A percentile compares a stretch with the other conserved stretches of the same genome.
Evolutionary conservation across 805 yeast species (phyloP).

Genomic region (Schizosaccharomyces octosporus): DNA sequence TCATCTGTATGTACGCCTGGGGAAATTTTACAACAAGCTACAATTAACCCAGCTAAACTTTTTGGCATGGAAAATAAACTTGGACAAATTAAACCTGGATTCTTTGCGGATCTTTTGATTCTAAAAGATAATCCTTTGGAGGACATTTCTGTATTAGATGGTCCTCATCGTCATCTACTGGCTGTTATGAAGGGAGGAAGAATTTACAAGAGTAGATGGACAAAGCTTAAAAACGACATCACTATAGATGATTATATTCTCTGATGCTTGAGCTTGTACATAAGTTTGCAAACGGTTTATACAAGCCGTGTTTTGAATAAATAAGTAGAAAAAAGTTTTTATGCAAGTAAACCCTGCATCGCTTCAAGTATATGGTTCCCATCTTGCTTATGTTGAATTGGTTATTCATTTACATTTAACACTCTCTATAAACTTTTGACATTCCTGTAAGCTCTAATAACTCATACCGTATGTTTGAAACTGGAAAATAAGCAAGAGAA

Average conservation of each 20-base stretch:
- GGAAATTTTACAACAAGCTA: neutral
- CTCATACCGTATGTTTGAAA: no score
- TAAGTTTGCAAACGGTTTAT: no score
- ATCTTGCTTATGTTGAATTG: no score
- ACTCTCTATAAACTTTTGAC: no score
- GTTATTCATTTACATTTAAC: no score
- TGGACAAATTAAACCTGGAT: neutral
- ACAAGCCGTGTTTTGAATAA: no score
- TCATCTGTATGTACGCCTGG: neutral
- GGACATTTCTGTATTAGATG: neutral
- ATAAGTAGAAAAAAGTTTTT: no score
- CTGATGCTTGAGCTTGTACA: neutral
- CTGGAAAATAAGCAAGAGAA: no score
- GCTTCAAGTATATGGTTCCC: no score
- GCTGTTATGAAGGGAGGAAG: neutral
- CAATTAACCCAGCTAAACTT: neutral
- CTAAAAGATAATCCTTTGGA: neutral
- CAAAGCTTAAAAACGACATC: neutral
- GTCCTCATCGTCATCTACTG: neutral
- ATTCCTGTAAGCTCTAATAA: no score
- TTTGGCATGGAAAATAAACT: neutral
- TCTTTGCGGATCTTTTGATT: neutral
- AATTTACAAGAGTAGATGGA: neutral
- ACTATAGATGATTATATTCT: neutral
- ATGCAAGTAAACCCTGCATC: no score